Conservation (phyloP, 73 alveolate species). For the Paramecium octaurelia region DNA sequence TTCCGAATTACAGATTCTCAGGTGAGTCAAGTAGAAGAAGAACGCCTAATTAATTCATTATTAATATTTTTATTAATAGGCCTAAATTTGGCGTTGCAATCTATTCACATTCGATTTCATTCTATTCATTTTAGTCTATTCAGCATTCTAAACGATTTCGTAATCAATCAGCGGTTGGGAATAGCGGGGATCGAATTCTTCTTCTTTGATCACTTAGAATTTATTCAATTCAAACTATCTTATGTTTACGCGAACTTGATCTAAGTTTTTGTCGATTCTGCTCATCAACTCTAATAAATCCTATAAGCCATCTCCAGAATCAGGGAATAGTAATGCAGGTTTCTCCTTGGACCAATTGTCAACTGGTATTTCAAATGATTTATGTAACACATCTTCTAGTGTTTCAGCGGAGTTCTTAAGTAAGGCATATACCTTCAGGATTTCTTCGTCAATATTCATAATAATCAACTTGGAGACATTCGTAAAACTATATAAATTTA, state of each 20-base stretch:
- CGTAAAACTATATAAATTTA: not conserved
- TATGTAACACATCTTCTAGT: not conserved
- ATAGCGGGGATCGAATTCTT: slow-evolving; percentile 26
- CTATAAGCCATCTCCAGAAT: not conserved
- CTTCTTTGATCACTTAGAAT: slow-evolving; percentile 19
- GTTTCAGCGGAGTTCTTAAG: not conserved
- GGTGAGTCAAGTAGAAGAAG: slow-evolving; percentile 73
- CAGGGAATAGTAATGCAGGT: not conserved
- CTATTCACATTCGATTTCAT: not conserved
- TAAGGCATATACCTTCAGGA: not conserved
- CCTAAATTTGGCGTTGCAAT: not conserved
- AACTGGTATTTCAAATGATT: slow-evolving; percentile 18
- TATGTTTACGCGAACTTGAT: not conserved
- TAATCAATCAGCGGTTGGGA: not conserved
- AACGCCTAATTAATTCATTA: slow-evolving; percentile 63
- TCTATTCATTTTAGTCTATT: not conserved
- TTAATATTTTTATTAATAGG: slow-evolving; percentile 22
- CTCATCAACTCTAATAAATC: not conserved
- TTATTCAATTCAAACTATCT: not conserved
- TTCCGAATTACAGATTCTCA: slow-evolving; percentile 71
- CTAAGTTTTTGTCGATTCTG: not conserved
- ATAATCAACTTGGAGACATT: not conserved
- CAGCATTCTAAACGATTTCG: not conserved
- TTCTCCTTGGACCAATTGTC: not conserved
- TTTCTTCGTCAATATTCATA: slow-evolving; percentile 31